Evolutionary conservation across 257 asterid species (phyloP).

Genomic region (Solanum chilense): DNA sequence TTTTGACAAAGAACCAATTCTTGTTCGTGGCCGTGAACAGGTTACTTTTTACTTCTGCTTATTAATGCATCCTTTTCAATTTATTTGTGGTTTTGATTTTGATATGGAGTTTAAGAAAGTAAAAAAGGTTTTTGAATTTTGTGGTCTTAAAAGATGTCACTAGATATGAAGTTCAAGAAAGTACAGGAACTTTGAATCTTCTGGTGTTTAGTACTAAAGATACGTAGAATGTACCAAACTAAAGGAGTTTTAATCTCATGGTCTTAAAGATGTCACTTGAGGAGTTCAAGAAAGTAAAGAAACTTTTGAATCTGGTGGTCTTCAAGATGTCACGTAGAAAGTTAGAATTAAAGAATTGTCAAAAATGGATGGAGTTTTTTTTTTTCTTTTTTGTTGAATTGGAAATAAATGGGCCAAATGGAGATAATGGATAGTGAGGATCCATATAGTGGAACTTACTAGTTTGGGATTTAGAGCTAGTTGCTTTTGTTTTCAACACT

Average conservation of each 20-base stretch:
- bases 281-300: not conserved
- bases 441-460: not conserved
- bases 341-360: not conserved
- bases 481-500: not conserved
- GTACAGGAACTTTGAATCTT: not conserved
- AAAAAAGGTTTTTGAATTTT: too few relatives aligned
- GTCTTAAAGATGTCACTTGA: not conserved
- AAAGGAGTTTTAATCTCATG: not conserved
- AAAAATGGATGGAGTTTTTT: not conserved
- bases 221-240: not conserved
- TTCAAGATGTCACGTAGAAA: not conserved
- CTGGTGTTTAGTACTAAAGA: not conserved
- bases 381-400: not conserved
- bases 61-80: not conserved
- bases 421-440: not conserved
- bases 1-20: slow-evolving; percentile 54
- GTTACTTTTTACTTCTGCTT: slow-evolving; percentile 12
- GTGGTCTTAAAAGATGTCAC: too few relatives aligned
- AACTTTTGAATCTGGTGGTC: not conserved
- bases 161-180: not conserved
- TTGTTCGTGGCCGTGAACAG: slow-evolving; percentile 50
- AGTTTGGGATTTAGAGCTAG: not conserved
- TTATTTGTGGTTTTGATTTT: not conserved
- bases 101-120: not conserved
- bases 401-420: not conserved